A percentile compares a stretch with the other conserved stretches of the same genome.
Conservation (phyloP, 805 yeast genomes). For the Wickerhamiella hasegawae region DNA sequence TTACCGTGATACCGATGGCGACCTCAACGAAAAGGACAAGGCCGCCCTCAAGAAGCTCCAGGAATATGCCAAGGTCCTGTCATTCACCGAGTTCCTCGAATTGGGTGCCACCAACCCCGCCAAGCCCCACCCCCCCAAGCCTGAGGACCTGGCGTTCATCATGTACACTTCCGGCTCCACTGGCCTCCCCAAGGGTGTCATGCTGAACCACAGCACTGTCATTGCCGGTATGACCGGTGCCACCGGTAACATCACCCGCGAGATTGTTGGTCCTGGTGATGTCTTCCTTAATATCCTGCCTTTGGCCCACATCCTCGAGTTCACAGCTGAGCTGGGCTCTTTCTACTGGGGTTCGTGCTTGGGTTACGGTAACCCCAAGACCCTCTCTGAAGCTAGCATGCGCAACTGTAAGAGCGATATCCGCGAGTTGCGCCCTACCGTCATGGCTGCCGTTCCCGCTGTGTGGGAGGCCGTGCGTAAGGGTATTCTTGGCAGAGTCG, state of each 20-base stretch:
- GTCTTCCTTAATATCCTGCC: conserved; percentile 81
- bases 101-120: conserved; percentile 43
- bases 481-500: conserved; percentile 70
- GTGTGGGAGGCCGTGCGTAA: conserved; percentile 94
- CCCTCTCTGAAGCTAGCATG: conserved; percentile 68
- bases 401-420: conserved; percentile 81
- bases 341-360: conserved; percentile 81
- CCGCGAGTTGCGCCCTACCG: conserved; percentile 70
- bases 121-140: conserved; percentile 31
- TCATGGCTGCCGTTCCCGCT: conserved; percentile 98
- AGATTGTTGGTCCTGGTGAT: conserved; percentile 38
- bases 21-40: conserved; percentile 43
- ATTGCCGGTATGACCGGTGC: conserved; percentile 83
- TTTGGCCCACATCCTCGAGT: conserved; percentile 89
- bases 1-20: conserved; percentile 35
- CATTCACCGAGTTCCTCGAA: conserved; percentile 47
- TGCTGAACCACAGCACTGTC: conserved; percentile 47
- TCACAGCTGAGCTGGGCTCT: conserved; percentile 63
- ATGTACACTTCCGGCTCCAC: conserved; percentile 85
- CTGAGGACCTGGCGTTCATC: conserved; percentile 52
- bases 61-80: conserved; percentile 40
- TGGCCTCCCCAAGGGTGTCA: conserved; percentile 76
- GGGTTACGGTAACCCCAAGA: conserved; percentile 89
- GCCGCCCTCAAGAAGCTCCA: conserved; percentile 34
- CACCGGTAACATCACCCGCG: conserved; percentile 39